Conservation (phyloP, 306 rosid species). For the Begonia loranthoides region DNA sequence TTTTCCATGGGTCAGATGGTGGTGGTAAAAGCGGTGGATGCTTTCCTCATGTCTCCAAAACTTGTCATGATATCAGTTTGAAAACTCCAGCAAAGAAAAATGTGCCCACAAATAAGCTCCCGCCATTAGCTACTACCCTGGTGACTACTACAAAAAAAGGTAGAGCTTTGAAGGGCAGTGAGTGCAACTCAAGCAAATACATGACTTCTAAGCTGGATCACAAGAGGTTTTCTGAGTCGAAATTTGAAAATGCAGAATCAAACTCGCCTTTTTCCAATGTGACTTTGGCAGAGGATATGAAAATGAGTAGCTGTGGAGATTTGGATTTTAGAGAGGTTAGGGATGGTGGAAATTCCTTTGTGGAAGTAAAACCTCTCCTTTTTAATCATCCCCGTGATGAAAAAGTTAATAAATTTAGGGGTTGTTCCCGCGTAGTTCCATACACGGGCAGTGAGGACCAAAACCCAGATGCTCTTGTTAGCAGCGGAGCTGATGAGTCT, state of each 20-base stretch:
- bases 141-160: conserved; percentile 26
- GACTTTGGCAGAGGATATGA: conserved; percentile 27
- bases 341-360: conserved; percentile 15
- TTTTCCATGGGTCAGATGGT: conserved; percentile 27
- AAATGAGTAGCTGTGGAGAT: conserved; percentile 21
- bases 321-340: conserved; percentile 19
- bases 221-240: conserved; percentile 28
- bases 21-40: conserved; percentile 21
- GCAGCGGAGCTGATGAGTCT: conserved; percentile 30
- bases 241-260: conserved; percentile 29
- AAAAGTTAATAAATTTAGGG: conserved; percentile 32
- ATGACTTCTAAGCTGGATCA: conserved; percentile 24
- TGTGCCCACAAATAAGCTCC: conserved; percentile 53
- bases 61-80: conserved; percentile 21
- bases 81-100: conserved; percentile 44
- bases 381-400: conserved; percentile 42
- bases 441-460: conserved; percentile 25
- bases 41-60: conserved; percentile 21
- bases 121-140: conserved; percentile 32
- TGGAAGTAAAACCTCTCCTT: conserved; percentile 34
- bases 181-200: conserved; percentile 27
- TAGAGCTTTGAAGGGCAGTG: conserved; percentile 18
- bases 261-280: conserved; percentile 19
- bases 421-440: conserved; percentile 65
- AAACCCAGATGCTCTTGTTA: conserved; percentile 17